Conservation (phyloP, 495 filamentous ascomycete genomes). For the Aspergillus taichungensis region DNA sequence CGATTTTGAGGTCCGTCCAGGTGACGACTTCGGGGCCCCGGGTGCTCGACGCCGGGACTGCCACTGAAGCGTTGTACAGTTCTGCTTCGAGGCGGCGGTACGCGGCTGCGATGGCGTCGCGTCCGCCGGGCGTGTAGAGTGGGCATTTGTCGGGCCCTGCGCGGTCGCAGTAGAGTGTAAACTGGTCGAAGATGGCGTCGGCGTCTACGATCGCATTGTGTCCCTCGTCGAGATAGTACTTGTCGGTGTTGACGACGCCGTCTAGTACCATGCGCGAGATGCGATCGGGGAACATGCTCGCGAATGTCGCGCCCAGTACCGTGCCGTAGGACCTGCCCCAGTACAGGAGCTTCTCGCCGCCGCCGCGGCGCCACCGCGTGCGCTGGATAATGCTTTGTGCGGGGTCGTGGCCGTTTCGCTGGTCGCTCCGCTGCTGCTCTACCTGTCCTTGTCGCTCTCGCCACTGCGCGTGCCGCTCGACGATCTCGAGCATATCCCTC, state of each 20-base stretch:
- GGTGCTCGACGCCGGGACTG: slow-evolving; percentile 24
- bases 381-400: slow-evolving; percentile 16
- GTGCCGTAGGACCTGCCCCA: slow-evolving; percentile 67
- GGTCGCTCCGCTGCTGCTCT: slow-evolving; percentile 21
- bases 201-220: slow-evolving; percentile 39
- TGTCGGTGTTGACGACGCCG: slow-evolving; percentile 44
- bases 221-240: slow-evolving; percentile 34
- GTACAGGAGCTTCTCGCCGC: slow-evolving; percentile 43
- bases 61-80: slow-evolving; percentile 37
- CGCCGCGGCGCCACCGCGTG: slow-evolving; percentile 26
- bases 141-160: slow-evolving; percentile 34
- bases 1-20: slow-evolving; percentile 32
- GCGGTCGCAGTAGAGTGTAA: slow-evolving; percentile 40
- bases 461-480: slow-evolving; percentile 42
- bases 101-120: slow-evolving; percentile 29
- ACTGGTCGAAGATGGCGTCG: slow-evolving; percentile 37
- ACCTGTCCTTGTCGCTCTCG: slow-evolving; percentile 24
- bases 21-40: slow-evolving; percentile 35
- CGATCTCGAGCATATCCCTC: slow-evolving; percentile 42
- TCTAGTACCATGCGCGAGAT: slow-evolving; percentile 43
- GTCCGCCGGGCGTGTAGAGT: slow-evolving; percentile 30
- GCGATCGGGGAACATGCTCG: slow-evolving; percentile 45
- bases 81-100: slow-evolving; percentile 29
- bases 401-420: slow-evolving; percentile 20
- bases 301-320: slow-evolving; percentile 50